Base-by-base conservation (phyloP, 129 eudicot genomes). In the Chrysanthemum makinoi region DNA sequence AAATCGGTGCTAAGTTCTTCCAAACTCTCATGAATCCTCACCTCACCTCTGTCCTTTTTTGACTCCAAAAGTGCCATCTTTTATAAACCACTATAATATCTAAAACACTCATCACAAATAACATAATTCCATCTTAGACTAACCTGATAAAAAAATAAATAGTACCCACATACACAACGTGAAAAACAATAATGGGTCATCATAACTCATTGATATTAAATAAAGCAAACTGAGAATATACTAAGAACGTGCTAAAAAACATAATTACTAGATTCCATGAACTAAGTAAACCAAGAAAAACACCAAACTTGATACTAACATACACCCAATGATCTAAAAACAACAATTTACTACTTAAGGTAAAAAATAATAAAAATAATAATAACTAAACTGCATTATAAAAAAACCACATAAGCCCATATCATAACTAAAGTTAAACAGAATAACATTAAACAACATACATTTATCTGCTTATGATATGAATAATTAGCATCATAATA, bases 1-100 rank as follows among this genome's bases (percentile, higher is more conserved):
- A 93, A 89, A 80, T 85, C 86, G 6, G 92, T 85, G 75, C 84
- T 89, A n/a, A 93, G 83, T 24, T 93, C 96, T 80, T 89, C 91
- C 51, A 80, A 73, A 80, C 72, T 85, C 65, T 93, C 98, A 64
- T 81, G 87, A 69, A 89, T 72, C 71, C 95, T 82, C 70, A 89
- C 75, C 44, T 85, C 88, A 60, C 85, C 84, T 79, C 88, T 85
- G 80, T 86, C 82, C 64, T 81, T 83, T 33, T 80, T 76, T 52
- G 72, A 77, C 71, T 80, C 85, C 72, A 80, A 49, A 70, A 78
- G 70, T 55, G 94, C 87, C 97, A 92, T 92, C 52, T 72, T 81
- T 73, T 72, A 73, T 18, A 67, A 66, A 73, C 74, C 69, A 22
- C 20, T 6, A 57, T 70, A 30, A 48, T 68, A 18, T 68, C 75